Evolutionary conservation across 805 yeast species (phyloP).

Genomic region (Kodamaea nitidulidarum): DNA sequence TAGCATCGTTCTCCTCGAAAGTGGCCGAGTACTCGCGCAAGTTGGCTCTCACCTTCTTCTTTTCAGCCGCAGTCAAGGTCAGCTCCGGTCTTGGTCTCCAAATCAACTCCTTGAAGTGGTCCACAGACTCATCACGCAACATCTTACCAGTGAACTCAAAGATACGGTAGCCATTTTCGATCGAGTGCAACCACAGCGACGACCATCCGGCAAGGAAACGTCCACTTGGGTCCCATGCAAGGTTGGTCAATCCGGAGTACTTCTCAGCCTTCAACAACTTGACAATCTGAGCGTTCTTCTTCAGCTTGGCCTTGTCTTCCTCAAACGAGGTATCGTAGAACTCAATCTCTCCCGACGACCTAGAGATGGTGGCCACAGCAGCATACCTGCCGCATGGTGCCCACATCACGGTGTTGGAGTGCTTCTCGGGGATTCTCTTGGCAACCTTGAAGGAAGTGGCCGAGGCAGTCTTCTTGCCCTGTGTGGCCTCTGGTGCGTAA

Average conservation of each 20-base stretch:
- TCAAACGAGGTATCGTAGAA: conserved; percentile 85
- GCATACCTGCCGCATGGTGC: conserved; percentile 92
- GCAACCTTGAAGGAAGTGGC: conserved; percentile 54
- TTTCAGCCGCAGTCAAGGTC: conserved; percentile 68
- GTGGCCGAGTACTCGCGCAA: conserved; percentile 85
- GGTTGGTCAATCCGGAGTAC: conserved; percentile 73
- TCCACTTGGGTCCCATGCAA: conserved; percentile 96
- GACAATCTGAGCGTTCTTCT: conserved; percentile 46
- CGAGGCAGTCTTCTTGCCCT: conserved; percentile 42
- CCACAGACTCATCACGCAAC: conserved; percentile 71
- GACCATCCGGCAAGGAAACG: conserved; percentile 87
- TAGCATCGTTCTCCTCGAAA: conserved; percentile 91
- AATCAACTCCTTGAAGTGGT: conserved; percentile 79
- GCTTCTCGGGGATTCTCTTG: conserved; percentile 56
- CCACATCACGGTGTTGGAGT: conserved; percentile 74
- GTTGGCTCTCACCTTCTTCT: conserved; percentile 87
- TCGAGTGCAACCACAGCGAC: conserved; percentile 74
- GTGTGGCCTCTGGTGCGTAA: conserved; percentile 64
- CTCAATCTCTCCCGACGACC: conserved; percentile 62
- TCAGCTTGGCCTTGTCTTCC: conserved; percentile 48
- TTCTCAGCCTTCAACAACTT: conserved; percentile 60
- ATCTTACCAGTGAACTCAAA: conserved; percentile 79
- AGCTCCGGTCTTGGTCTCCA: conserved; percentile 98
- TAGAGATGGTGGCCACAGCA: conserved; percentile 45
- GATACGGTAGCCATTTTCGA: conserved; percentile 87